Conservation (phyloP, 106 monocot genomes). For the Vanilla planifolia region DNA sequence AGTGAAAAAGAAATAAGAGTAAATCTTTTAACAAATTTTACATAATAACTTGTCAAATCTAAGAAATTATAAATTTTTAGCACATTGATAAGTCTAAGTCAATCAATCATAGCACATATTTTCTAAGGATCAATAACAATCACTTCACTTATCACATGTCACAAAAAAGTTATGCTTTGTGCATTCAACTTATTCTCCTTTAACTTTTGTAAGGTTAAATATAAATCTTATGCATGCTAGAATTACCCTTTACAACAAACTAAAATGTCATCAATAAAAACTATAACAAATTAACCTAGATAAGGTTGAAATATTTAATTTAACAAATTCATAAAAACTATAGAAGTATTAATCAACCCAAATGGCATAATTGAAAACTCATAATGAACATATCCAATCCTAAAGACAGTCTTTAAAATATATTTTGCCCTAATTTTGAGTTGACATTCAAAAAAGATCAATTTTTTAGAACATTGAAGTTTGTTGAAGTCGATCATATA, state of each 20-base stretch:
- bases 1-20: background rate
- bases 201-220: background rate
- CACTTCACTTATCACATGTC: background rate
- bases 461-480: too few relatives aligned
- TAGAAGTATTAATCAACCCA: too few relatives aligned
- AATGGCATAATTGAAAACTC: too few relatives aligned
- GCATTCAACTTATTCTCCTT: background rate
- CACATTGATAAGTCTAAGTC: background rate
- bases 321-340: too few relatives aligned
- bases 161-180: background rate
- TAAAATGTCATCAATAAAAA: constrained; percentile 1
- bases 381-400: too few relatives aligned
- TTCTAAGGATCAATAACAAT: background rate
- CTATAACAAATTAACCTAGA: background rate
- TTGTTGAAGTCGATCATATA: too few relatives aligned
- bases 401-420: too few relatives aligned
- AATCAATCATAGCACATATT: background rate
- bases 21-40: background rate
- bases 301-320: background rate
- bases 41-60: background rate
- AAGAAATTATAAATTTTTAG: background rate
- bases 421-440: too few relatives aligned
- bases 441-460: too few relatives aligned
- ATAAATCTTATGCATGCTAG: background rate
- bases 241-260: background rate